phyloP scores from a whole-genome alignment of 768 basidiomycete species.

The Strobilomyces echinocephalus region DNA sequence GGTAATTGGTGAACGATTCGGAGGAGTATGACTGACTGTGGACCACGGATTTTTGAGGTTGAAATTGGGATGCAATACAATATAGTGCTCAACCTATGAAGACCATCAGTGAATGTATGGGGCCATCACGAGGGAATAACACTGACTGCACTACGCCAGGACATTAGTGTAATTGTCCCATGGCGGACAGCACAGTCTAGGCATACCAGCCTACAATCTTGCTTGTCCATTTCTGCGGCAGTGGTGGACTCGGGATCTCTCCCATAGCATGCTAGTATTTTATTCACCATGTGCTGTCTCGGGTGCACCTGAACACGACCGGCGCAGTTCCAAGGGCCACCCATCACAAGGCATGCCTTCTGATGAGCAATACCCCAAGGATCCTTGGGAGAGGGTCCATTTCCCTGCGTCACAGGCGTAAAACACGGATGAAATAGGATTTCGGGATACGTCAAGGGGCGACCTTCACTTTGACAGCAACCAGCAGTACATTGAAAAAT shows the following conservation, averaged over 20 bases:
- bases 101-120: not conserved
- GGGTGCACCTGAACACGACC: conserved; percentile 22
- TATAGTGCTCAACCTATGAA: conserved; percentile 18
- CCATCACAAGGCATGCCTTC: conserved; percentile 23
- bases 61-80: conserved; percentile 13
- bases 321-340: conserved; percentile 18
- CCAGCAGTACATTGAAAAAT: conserved; percentile 21
- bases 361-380: conserved; percentile 19
- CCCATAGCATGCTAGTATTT: conserved; percentile 17
- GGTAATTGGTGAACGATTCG: not conserved
- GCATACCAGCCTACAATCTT: conserved; percentile 17
- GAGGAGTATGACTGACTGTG: not conserved
- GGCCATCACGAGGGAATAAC: not conserved
- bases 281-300: conserved; percentile 10
- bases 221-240: conserved; percentile 25
- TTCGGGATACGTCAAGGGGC: conserved; percentile 21
- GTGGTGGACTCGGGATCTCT: conserved; percentile 23
- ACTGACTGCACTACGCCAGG: conserved; percentile 25
- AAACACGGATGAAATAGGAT: conserved; percentile 29
- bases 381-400: conserved; percentile 13
- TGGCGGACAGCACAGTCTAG: conserved; percentile 12
- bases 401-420: conserved; percentile 4
- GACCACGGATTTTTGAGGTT: conserved; percentile 7
- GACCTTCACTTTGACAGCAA: conserved; percentile 13
- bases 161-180: conserved; percentile 9